Evolutionary conservation across 176 grass and related monocot genomes (phyloP), one percentile per base, ranked within the genome.

Genomic region (Typha latifolia): DNA sequence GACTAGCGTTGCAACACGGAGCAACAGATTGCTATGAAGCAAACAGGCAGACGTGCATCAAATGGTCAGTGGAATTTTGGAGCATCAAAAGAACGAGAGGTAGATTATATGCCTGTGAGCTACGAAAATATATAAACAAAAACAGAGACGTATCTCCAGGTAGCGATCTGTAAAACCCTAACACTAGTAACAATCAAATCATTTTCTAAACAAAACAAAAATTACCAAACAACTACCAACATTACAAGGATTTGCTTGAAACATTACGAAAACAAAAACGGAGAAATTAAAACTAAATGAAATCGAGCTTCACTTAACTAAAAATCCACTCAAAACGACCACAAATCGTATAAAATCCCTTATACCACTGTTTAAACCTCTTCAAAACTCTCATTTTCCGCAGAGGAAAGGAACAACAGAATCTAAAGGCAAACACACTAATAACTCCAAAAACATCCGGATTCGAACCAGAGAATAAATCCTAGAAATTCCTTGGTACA

Each of bases 401-500:
- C 12, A 76, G 37, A 48, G 14, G 22, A 74, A 12, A 6, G 3
- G 16, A 73, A 51, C 10, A 0, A 3, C 20, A 48, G 18, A 13
- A 34, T 2, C 55, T 49, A 64, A 74, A 74, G 62, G 47, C 55
- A 47, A 74, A 27, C 27, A 27, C 27, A 64, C 49, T 14, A 13
- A 20, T 0, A 64, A 32, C 2, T 74, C 51, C 43, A 12, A 15
- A 64, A 52, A 21, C 56, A 61, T 5, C 63, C 1, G 32, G 49
- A 76, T 66, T 68, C 56, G 51, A 34, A 11, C 62, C 64, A 9
- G 5, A 67, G 29, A 34, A 56, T 5, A 24, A 67, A 67, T 12
- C 23, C 13, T 12, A 64, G 43, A 64, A 63, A 4, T 51, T 34
- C 32, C 50, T 74, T 27, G 16, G 72, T 63, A n/a, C 14, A 55